Percentiles rank a stretch among this genome's conserved stretches.
phyloP scores from a whole-genome alignment of 1,284 basidiomycete genomes.

The Agroathelia rolfsii region DNA sequence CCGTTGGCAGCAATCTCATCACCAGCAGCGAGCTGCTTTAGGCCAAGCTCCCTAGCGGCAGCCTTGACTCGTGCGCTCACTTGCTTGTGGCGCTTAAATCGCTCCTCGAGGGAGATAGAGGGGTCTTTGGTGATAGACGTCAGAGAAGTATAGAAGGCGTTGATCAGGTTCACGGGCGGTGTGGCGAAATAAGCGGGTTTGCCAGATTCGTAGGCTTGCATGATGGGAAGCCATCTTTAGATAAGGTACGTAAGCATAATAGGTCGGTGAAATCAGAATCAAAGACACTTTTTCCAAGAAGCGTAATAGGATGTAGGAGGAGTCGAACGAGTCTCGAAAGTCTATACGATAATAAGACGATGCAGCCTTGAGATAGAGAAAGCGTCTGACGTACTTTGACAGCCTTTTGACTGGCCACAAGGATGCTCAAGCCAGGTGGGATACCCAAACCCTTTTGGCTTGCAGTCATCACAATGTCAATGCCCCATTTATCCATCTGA shows the following conservation, averaged over 20 bases:
- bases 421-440: slow-evolving; percentile 89
- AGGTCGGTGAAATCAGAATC: slow-evolving; percentile 1
- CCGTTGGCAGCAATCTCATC: slow-evolving; percentile 75
- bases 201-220: slow-evolving; percentile 80
- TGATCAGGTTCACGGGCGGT: slow-evolving; percentile 88
- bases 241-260: slow-evolving; percentile 2
- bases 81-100: slow-evolving; percentile 71
- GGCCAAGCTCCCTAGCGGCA: slow-evolving; percentile 59
- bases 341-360: slow-evolving; percentile 25
- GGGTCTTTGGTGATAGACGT: slow-evolving; percentile 58
- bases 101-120: slow-evolving; percentile 62
- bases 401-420: slow-evolving; percentile 77
- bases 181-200: slow-evolving; percentile 87
- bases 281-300: slow-evolving; percentile 69
- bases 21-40: slow-evolving; percentile 61
- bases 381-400: slow-evolving; percentile 38
- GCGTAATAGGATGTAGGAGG: slow-evolving; percentile 81
- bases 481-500: slow-evolving; percentile 85
- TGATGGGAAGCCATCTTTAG: slow-evolving; percentile 84
- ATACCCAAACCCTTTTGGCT: slow-evolving; percentile 93
- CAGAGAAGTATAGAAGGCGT: slow-evolving; percentile 81
- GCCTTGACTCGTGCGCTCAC: slow-evolving; percentile 70
- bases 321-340: slow-evolving; percentile 59
- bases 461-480: slow-evolving; percentile 86
- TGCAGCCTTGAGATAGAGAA: not conserved